Conservation (phyloP, 345 rosid species). For the Ceriops decandra region DNA sequence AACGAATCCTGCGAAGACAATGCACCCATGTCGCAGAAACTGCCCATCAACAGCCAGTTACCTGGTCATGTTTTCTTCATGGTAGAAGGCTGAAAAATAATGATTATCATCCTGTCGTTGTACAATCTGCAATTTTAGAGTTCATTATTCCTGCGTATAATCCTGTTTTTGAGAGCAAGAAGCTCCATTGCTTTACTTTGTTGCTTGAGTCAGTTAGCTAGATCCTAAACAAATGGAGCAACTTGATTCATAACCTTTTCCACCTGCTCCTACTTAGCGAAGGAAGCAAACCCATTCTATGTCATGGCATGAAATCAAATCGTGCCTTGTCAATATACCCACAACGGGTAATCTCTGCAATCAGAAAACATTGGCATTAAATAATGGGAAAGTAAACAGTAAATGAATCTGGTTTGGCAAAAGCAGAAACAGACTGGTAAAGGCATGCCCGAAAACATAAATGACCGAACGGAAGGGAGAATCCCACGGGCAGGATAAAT, state of each 20-base stretch:
- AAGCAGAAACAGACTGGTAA: no score
- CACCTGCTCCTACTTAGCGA: slow-evolving; percentile 48
- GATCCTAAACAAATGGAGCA: slow-evolving; percentile 31
- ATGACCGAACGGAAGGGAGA: background rate
- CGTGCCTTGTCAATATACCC: slow-evolving; percentile 86
- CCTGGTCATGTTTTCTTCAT: background rate
- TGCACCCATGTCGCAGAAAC: background rate
- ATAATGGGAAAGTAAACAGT: no score
- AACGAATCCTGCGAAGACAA: no score
- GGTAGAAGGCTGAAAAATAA: background rate
- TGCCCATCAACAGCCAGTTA: background rate
- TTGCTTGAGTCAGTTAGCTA: slow-evolving; percentile 2
- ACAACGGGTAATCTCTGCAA: slow-evolving; percentile 75
- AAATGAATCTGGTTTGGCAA: background rate
- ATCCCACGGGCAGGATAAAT: background rate
- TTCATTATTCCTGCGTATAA: slow-evolving; percentile 10
- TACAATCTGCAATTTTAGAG: background rate
- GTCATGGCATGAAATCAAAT: slow-evolving; percentile 97
- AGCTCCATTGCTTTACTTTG: background rate
- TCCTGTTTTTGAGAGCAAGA: slow-evolving; percentile 9
- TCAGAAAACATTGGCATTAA: slow-evolving; percentile 4
- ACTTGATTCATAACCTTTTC: slow-evolving; percentile 63
- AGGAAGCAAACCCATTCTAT: slow-evolving; percentile 69
- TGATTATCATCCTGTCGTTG: background rate
- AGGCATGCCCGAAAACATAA: background rate